These are phyloP conservation scores for Talaromyces sp. DNA, from an alignment of 2,329 filamentous ascomycete species.

Conservation along the genomic window DNA sequence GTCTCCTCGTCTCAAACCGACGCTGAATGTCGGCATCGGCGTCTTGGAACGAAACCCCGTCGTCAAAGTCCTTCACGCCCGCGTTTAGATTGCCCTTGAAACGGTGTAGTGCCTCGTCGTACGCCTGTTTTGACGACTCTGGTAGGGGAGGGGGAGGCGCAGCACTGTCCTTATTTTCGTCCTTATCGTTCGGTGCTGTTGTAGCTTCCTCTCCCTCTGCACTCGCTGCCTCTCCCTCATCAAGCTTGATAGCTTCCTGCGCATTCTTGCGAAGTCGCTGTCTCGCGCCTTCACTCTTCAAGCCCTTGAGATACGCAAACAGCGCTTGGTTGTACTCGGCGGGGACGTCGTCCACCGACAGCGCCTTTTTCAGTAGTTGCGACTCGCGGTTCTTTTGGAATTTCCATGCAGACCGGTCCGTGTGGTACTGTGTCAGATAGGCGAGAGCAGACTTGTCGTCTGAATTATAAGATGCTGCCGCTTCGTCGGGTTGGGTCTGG, in stretches of 20 bases:
- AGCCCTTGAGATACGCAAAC: conserved; percentile 69
- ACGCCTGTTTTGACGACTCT: conserved; percentile 43
- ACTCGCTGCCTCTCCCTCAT: conserved; percentile 33
- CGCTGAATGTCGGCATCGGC: conserved; percentile 21
- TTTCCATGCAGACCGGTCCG: conserved; percentile 71
- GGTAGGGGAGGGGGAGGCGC: conserved; percentile 14
- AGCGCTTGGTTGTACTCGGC: conserved; percentile 64
- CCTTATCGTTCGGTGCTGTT: conserved; percentile 4
- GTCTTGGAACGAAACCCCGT: conserved; percentile 15
- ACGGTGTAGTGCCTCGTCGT: conserved; percentile 39
- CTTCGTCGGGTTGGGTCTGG: not conserved
- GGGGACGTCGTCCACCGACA: conserved; percentile 67
- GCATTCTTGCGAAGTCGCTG: conserved; percentile 62
- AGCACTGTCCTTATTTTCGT: conserved; percentile 14
- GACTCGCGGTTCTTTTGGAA: conserved; percentile 94
- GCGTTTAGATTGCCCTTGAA: conserved; percentile 33
- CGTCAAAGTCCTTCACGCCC: conserved; percentile 21
- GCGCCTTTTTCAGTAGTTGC: conserved; percentile 75
- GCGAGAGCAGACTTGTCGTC: conserved; percentile 56
- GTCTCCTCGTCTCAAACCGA: conserved; percentile 30
- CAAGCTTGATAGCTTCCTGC: conserved; percentile 49
- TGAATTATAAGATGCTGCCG: not conserved
- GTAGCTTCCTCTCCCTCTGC: not conserved
- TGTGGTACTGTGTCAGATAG: conserved; percentile 74
- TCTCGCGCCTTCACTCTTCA: conserved; percentile 69